These are phyloP conservation scores for Dactylonectria macrodidyma DNA, from an alignment of 2,329 filamentous ascomycete genomes.

Conservation along the genomic window DNA sequence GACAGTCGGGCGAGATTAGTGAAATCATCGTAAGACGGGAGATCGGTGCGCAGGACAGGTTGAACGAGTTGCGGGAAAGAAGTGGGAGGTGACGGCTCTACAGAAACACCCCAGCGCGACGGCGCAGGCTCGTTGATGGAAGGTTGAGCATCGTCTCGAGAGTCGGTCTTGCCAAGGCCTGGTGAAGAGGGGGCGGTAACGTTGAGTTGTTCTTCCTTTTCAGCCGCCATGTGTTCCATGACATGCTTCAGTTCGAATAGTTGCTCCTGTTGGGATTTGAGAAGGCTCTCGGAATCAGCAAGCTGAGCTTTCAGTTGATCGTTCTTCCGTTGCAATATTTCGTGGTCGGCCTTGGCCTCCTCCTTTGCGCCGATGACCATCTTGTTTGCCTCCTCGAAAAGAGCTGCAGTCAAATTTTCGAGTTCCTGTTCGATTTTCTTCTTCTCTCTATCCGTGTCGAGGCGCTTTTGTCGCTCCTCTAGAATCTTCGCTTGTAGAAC, in stretches of 20 bases:
- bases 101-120: slow-evolving; percentile 50
- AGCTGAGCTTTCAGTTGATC: slow-evolving; percentile 90
- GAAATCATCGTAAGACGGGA: slow-evolving; percentile 89
- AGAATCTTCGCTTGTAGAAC: slow-evolving; percentile 70
- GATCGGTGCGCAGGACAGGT: slow-evolving; percentile 86
- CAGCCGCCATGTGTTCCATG: slow-evolving; percentile 87
- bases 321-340: slow-evolving; percentile 85
- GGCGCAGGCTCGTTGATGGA: slow-evolving; percentile 52
- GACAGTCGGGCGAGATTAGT: slow-evolving; percentile 80
- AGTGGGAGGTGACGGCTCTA: slow-evolving; percentile 69
- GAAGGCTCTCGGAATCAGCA: slow-evolving; percentile 86
- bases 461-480: slow-evolving; percentile 77
- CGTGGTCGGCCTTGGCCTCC: slow-evolving; percentile 88
- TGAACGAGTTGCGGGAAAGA: slow-evolving; percentile 88
- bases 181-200: slow-evolving; percentile 89
- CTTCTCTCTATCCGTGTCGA: slow-evolving; percentile 82
- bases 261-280: slow-evolving; percentile 94
- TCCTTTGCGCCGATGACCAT: slow-evolving; percentile 94
- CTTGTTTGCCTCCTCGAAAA: slow-evolving; percentile 99
- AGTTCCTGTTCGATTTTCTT: slow-evolving; percentile 93
- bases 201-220: slow-evolving; percentile 79
- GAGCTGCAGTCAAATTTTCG: slow-evolving; percentile 88
- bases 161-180: slow-evolving; percentile 78
- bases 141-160: slow-evolving; percentile 60
- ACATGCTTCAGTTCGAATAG: slow-evolving; percentile 91